Conservation (phyloP, 2,329 filamentous ascomycete species). For the Ceratocystis huliohia region DNA sequence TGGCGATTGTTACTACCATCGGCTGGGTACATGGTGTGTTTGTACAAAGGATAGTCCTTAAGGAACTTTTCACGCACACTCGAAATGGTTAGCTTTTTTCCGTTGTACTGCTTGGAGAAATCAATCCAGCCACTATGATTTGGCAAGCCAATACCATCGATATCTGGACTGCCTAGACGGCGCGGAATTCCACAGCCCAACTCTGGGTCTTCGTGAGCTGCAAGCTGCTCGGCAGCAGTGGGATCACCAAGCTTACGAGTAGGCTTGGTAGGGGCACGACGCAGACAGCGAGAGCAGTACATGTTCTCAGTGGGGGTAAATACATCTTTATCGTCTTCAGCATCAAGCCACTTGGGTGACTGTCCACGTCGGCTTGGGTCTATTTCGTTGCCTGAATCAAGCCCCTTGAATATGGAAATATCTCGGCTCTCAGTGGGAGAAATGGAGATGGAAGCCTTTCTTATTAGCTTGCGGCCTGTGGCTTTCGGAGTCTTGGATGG, state of each 20-base stretch:
- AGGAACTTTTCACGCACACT: conserved; percentile 2
- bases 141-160: conserved; percentile 17
- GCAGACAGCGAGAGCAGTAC: conserved; percentile 20
- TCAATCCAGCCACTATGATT: conserved; percentile 21
- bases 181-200: conserved; percentile 19
- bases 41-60: conserved; percentile 18
- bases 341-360: conserved; percentile 13
- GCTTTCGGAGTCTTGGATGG: background rate
- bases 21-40: conserved; percentile 19
- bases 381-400: background rate
- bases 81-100: conserved; percentile 14
- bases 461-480: background rate
- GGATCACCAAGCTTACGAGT: conserved; percentile 10
- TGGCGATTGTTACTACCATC: conserved; percentile 14
- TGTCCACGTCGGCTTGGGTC: conserved; percentile 7
- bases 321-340: background rate
- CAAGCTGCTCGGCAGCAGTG: conserved; percentile 8
- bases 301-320: conserved; percentile 15
- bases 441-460: background rate
- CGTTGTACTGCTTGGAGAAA: conserved; percentile 14
- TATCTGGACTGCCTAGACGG: conserved; percentile 13
- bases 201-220: conserved; percentile 15
- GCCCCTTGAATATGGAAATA: background rate
- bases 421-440: background rate
- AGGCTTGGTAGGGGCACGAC: conserved; percentile 14